These are phyloP conservation scores for Tuber calosporum DNA, from an alignment of 495 filamentous ascomycete species.

Conservation along the genomic window DNA sequence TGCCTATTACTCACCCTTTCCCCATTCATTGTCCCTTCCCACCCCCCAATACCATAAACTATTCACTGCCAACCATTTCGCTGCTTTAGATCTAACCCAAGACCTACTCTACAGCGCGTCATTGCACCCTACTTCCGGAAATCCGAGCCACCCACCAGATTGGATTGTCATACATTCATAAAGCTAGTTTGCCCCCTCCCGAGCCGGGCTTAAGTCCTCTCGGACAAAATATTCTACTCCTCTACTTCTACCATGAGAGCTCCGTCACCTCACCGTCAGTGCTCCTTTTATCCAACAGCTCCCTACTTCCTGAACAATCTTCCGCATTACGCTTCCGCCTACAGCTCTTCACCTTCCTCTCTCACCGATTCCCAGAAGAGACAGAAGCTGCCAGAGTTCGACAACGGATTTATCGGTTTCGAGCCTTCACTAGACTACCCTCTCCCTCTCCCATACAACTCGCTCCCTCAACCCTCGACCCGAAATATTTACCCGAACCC, in stretches of 20 bases:
- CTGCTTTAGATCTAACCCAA: neutral
- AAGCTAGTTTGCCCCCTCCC: slow-evolving; percentile 11
- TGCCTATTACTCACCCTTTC: neutral
- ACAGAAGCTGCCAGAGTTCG: slow-evolving; percentile 28
- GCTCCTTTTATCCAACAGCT: slow-evolving; percentile 18
- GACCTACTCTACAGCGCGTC: neutral
- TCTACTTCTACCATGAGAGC: slow-evolving; percentile 20
- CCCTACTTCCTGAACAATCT: slow-evolving; percentile 17
- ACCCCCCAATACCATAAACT: neutral
- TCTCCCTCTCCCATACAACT: slow-evolving; percentile 12
- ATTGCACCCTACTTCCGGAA: neutral
- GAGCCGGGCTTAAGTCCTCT: neutral
- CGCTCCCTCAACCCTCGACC: slow-evolving; percentile 17
- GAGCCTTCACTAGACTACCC: slow-evolving; percentile 26
- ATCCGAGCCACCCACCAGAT: neutral
- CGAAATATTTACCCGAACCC: slow-evolving; percentile 18
- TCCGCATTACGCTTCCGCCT: slow-evolving; percentile 13
- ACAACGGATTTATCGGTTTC: slow-evolving; percentile 31
- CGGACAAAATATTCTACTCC: neutral
- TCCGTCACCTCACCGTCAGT: slow-evolving; percentile 25
- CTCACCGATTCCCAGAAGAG: slow-evolving; percentile 32
- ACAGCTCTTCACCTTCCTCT: neutral
- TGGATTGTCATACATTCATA: slow-evolving; percentile 12
- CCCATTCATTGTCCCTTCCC: neutral
- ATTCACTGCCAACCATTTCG: neutral